Base-by-base conservation (phyloP, 768 basidiomycete species). In the Trametes gibbosa region DNA sequence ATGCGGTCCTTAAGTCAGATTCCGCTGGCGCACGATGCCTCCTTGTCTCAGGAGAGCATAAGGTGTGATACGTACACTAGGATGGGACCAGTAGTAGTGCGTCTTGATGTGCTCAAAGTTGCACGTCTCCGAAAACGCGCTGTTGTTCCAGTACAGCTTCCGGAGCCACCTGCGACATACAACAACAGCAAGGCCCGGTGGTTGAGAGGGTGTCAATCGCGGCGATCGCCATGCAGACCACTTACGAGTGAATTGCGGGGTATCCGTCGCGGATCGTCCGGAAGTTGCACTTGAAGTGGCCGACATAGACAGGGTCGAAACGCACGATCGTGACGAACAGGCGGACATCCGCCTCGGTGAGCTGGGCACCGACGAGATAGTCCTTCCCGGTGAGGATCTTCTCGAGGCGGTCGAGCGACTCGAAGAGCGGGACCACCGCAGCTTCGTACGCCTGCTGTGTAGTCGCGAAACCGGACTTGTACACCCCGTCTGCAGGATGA, bases 261-360 rank as follows among this genome's bases (percentile, higher is more conserved):
- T 95, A 98, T 6, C 90, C 90, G 67, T 85, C 77, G 23, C 95
- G 91, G 69, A 97, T 90, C 42, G 82, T 85, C 29, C 87, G 85
- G 63, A 92, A 70, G 77, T 96, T 95, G 76, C 93, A 95, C 66
- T 98, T 98, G 82, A 98, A 98, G 70, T 94, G 92, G 0, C 87
- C 84, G 47, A 89, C 81, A 73, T 98, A 98, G 16, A 89, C 95
- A 1, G 87, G 86, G 66, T 96, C 94, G 73, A 95, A 95, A 35
- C 93, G 91, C 61, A 95, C 89, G 58, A 95, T 87, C 2, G 96
- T 97, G n/a, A 96, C 94, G 76, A 83, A 98, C 41, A 98, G 85
- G 51, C 96, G 84, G 51, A 89, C 76, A 65, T 92, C 91, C 1
- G 89, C 89, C 69, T 93, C 91, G 0, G 94, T 97, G 47, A 99